Evolutionary conservation across 768 basidiomycete genomes (phyloP).

Genomic region (Asterophora lycoperdoides): DNA sequence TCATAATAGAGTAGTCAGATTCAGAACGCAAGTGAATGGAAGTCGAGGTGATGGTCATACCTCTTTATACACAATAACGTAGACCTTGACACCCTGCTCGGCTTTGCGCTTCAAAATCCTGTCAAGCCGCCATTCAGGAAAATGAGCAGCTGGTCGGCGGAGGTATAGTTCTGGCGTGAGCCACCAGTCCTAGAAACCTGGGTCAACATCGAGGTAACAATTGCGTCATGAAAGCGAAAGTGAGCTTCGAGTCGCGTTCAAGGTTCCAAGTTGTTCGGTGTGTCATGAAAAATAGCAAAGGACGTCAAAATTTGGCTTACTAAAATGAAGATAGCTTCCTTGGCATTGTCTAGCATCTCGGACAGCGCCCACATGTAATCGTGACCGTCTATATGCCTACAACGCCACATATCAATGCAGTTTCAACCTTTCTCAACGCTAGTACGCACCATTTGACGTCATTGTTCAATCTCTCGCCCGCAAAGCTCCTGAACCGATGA

Average conservation of each 20-base stretch:
- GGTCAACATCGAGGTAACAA: not conserved
- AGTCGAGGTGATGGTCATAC: conserved; percentile 27
- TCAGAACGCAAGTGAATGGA: no score
- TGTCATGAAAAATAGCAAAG: not conserved
- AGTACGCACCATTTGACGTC: conserved; percentile 70
- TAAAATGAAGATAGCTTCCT: conserved; percentile 83
- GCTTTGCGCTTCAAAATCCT: conserved; percentile 83
- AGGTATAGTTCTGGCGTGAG: conserved; percentile 93
- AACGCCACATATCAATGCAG: not conserved
- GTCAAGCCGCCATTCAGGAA: conserved; percentile 89
- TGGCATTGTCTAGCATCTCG: conserved; percentile 79
- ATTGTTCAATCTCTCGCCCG: conserved; percentile 63
- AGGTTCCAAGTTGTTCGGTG: not conserved
- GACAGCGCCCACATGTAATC: conserved; percentile 97
- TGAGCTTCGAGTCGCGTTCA: no score
- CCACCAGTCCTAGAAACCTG: conserved; percentile 72
- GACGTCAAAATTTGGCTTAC: conserved; percentile 33
- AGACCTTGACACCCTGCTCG: conserved; percentile 85
- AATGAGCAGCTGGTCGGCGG: conserved; percentile 81
- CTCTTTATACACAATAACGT: conserved; percentile 94
- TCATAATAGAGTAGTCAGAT: not conserved
- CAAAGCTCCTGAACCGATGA: conserved; percentile 88
- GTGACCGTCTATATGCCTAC: conserved; percentile 87
- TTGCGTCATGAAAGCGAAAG: no score
- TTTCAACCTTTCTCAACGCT: not conserved